Evolutionary conservation across 306 rosid species (phyloP).

Genomic region (Lagenaria siceraria): DNA sequence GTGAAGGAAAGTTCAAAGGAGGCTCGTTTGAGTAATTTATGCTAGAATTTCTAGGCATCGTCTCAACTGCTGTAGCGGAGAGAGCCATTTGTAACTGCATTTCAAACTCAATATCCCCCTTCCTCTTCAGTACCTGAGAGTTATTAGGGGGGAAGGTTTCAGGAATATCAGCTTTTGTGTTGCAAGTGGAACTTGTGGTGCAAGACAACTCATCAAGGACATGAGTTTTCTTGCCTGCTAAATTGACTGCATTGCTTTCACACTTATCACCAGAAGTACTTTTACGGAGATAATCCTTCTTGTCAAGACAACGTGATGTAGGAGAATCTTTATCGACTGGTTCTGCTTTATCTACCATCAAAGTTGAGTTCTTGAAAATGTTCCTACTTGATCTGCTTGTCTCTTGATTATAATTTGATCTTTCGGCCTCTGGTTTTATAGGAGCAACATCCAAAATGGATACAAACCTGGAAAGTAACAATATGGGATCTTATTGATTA

Average conservation of each 20-base stretch:
- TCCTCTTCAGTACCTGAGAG: slow-evolving; percentile 46
- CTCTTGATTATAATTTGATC: slow-evolving; percentile 25
- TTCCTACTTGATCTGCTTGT: slow-evolving; percentile 37
- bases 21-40: slow-evolving; percentile 12
- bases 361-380: slow-evolving; percentile 51
- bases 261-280: slow-evolving; percentile 27
- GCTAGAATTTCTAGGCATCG: slow-evolving; percentile 23
- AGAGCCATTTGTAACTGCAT: slow-evolving; percentile 90
- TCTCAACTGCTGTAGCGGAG: slow-evolving; percentile 42
- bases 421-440: slow-evolving; percentile 57
- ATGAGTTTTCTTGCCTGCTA: slow-evolving; percentile 16
- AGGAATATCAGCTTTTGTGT: slow-evolving; percentile 18
- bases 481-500: neutral
- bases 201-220: slow-evolving; percentile 17
- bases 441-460: slow-evolving; percentile 86
- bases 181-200: slow-evolving; percentile 21
- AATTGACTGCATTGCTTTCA: slow-evolving; percentile 19
- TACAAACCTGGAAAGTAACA: slow-evolving; percentile 57
- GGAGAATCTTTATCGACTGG: slow-evolving; percentile 25
- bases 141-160: slow-evolving; percentile 18
- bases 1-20: slow-evolving; percentile 17
- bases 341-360: slow-evolving; percentile 58
- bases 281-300: slow-evolving; percentile 29
- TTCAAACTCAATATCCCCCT: slow-evolving; percentile 85
- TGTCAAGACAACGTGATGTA: slow-evolving; percentile 21